Evolutionary conservation across 2,329 filamentous ascomycete species (phyloP).

Genomic region (Aureobasidium sp.): DNA sequence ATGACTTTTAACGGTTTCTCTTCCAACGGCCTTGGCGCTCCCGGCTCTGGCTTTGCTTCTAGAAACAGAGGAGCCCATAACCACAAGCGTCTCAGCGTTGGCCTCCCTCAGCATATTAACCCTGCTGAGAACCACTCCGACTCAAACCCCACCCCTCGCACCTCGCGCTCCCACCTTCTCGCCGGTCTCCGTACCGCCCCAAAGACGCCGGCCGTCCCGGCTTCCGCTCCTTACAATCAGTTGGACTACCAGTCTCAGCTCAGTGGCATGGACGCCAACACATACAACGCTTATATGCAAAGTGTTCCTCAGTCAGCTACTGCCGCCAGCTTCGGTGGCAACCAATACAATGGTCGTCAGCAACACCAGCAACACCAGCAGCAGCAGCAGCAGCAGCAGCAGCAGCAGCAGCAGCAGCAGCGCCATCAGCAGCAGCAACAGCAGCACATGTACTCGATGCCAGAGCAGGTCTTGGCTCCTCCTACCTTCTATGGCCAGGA

Average conservation of each 20-base stretch:
- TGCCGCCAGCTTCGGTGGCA: constrained; percentile 38
- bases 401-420: constrained; percentile 40
- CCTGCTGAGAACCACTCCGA: constrained; percentile 61
- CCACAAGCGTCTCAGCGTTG: constrained; percentile 81
- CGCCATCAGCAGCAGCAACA: constrained; percentile 35
- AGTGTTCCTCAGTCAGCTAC: constrained; percentile 51
- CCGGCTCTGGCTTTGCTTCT: constrained; percentile 73
- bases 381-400: constrained; percentile 22
- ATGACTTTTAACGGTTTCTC: constrained; percentile 80
- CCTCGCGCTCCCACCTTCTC: constrained; percentile 83
- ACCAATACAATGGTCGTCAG: constrained; percentile 36
- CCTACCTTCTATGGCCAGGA: constrained; percentile 66
- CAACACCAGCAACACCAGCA: constrained; percentile 27
- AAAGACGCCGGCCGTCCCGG: constrained; percentile 68
- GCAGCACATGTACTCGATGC: constrained; percentile 55
- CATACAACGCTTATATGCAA: constrained; percentile 35
- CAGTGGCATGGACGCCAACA: constrained; percentile 35
- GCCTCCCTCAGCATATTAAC: constrained; percentile 59
- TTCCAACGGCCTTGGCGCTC: constrained; percentile 64
- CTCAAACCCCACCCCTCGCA: constrained; percentile 67
- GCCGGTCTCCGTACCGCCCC: constrained; percentile 89
- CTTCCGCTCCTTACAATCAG: constrained; percentile 54
- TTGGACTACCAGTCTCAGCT: constrained; percentile 38
- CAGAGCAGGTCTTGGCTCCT: constrained; percentile 80
- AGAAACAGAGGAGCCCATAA: constrained; percentile 67